Conservation (phyloP, 2,329 filamentous ascomycete species). For the Epichloe elymi region DNA sequence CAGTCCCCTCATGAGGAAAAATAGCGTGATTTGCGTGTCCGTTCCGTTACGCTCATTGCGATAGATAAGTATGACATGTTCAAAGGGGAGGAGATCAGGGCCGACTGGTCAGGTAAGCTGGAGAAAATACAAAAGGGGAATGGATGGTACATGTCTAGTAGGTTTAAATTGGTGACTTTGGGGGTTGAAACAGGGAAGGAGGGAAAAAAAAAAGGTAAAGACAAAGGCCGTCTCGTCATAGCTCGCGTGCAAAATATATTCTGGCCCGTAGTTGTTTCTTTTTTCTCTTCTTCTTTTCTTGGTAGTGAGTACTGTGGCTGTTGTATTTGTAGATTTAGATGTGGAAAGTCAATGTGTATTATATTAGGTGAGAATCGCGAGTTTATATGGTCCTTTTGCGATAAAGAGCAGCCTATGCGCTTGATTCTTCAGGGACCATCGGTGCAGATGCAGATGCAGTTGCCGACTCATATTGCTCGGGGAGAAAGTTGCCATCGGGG, state of each 20-base stretch:
- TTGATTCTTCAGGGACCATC: constrained; percentile 15
- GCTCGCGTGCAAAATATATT: not conserved
- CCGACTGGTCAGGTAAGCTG: not conserved
- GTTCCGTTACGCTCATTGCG: not conserved
- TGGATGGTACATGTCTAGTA: not conserved
- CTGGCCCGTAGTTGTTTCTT: not conserved
- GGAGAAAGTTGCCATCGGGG: constrained; percentile 15
- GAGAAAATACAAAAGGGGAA: not conserved
- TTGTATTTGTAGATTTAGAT: not conserved
- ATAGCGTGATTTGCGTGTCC: not conserved
- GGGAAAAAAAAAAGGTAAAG: not conserved
- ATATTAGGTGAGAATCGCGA: not conserved
- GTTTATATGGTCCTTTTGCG: constrained; percentile 1
- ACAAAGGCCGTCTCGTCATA: not conserved
- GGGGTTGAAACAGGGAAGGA: not conserved
- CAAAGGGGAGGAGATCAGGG: not conserved
- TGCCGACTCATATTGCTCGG: constrained; percentile 7
- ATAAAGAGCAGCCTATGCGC: constrained; percentile 16
- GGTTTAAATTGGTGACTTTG: too few relatives aligned
- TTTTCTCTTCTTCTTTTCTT: not conserved
- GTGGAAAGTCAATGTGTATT: not conserved
- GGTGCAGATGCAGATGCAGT: constrained; percentile 9
- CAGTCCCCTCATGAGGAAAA: not conserved
- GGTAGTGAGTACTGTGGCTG: not conserved
- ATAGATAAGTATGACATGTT: not conserved